Evolutionary conservation across 208 protist species (phyloP).

Genomic region (Leptomonas seymouri): DNA sequence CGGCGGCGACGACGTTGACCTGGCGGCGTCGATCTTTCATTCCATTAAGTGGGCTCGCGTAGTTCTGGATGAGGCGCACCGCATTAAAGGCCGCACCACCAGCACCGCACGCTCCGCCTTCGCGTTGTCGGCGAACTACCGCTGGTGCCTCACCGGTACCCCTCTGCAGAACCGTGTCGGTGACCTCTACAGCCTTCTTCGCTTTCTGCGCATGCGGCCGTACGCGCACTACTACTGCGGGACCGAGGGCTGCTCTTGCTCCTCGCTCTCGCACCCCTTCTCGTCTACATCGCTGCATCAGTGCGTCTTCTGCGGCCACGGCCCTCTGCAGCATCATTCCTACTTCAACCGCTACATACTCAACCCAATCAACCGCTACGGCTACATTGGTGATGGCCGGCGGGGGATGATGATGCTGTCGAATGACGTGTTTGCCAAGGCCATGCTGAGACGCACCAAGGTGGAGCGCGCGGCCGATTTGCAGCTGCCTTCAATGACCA

Average conservation of each 20-base stretch:
- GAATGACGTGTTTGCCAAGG: conserved; percentile 87
- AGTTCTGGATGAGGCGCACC: conserved; percentile 94
- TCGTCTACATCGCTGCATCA: conserved; percentile 68
- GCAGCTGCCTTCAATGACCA: conserved; percentile 71
- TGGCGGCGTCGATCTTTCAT: conserved; percentile 77
- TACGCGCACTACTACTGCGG: conserved; percentile 91
- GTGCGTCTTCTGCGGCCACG: conserved; percentile 92
- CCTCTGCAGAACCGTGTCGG: conserved; percentile 98
- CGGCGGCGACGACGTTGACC: conserved; percentile 74
- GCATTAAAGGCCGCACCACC: conserved; percentile 91
- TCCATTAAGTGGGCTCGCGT: conserved; percentile 86
- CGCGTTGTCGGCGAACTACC: conserved; percentile 73
- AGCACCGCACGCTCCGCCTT: conserved; percentile 87
- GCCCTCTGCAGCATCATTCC: conserved; percentile 92
- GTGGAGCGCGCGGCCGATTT: conserved; percentile 82
- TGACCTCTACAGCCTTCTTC: conserved; percentile 96
- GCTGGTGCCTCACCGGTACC: conserved; percentile 95
- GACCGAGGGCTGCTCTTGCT: conserved; percentile 87
- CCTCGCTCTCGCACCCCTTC: conserved; percentile 90
- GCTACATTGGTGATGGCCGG: conserved; percentile 91
- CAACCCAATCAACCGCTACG: conserved; percentile 95
- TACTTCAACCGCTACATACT: conserved; percentile 94
- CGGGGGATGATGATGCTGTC: conserved; percentile 87
- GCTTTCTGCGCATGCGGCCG: conserved; percentile 91
- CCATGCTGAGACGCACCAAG: conserved; percentile 94